Base-by-base conservation (phyloP, 768 basidiomycete species). In the Bullera alba region DNA sequence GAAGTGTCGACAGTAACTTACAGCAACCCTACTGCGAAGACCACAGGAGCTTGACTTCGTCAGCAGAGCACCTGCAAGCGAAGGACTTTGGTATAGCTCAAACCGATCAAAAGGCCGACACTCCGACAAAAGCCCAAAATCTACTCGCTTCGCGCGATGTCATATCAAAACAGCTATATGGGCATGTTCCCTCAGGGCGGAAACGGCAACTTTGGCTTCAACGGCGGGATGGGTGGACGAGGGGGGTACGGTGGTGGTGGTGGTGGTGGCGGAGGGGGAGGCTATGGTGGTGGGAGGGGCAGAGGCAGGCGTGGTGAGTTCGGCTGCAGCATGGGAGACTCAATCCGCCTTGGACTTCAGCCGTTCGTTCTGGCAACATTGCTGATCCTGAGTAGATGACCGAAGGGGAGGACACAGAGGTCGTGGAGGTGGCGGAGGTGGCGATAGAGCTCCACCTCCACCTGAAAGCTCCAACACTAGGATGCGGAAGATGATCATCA, bases 401-500 rank as follows among this genome's bases (percentile, higher is more conserved):
- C 23, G 57, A 23, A 30, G 55, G 2, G 50, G 54, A n/a, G 56
- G 58, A 35, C 49, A 56, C 42, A 39, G 58, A 8, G 35, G 56
- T 22, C 35, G 50, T 25, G 50, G 45, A 42, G 25, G 49, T 12
- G 30, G 26, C 34, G 43, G 56, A 38, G 45, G 28, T 19, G 42
- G 43, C 15, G 51, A 43, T 26, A 45, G 26, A 14, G 27, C 47
- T 47, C 50, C 42, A 17, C 53, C 60, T 28, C 53, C 57, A 41
- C 58, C 58, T 0, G 67, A 62, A 30, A 58, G 57, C 30, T 54
- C 57, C 12, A 58, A 50, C 36, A 57, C 32, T 2, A 61, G 65
- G 43, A 58, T 69, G 54, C 63, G 60, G 58, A 71, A 68, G 53
- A 60, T 52, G 48, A 45, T 75, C 6, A 61, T 72, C 46, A 63